Percentiles rank a stretch among this genome's conserved stretches.
phyloP scores from a whole-genome alignment of 2,329 filamentous ascomycete species.

The Fusarium goolgardi region DNA sequence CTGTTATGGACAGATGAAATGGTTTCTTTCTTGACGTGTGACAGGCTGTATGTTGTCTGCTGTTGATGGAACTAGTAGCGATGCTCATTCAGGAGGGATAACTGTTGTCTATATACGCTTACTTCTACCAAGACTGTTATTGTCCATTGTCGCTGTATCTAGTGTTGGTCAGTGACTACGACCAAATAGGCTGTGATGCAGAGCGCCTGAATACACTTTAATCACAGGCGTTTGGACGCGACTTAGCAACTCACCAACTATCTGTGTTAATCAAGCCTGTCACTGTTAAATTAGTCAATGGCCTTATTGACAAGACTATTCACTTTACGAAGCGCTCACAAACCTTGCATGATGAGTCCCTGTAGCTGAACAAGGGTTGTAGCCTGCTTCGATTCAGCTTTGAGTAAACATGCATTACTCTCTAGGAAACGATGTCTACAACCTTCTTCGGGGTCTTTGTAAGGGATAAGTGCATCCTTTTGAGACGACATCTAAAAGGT shows the following conservation, averaged over 20 bases:
- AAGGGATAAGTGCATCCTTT: accelerated
- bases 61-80: accelerated
- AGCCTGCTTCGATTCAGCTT: background rate
- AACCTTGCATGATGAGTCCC: too few species aligned
- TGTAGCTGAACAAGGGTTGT: accelerated
- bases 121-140: background rate
- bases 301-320: background rate
- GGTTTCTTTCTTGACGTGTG: background rate
- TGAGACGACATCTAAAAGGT: accelerated
- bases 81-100: accelerated
- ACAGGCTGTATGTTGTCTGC: background rate
- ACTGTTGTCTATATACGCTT: background rate
- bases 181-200: background rate
- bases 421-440: accelerated
- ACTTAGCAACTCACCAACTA: background rate
- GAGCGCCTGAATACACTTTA: background rate
- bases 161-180: background rate
- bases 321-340: background rate
- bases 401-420: background rate
- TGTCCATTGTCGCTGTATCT: background rate
- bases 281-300: accelerated
- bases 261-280: background rate
- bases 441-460: background rate
- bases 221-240: background rate
- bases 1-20: background rate